These are phyloP conservation scores for Mytilinidion resinicola DNA, from an alignment of 495 filamentous ascomycete species.

Conservation along the genomic window DNA sequence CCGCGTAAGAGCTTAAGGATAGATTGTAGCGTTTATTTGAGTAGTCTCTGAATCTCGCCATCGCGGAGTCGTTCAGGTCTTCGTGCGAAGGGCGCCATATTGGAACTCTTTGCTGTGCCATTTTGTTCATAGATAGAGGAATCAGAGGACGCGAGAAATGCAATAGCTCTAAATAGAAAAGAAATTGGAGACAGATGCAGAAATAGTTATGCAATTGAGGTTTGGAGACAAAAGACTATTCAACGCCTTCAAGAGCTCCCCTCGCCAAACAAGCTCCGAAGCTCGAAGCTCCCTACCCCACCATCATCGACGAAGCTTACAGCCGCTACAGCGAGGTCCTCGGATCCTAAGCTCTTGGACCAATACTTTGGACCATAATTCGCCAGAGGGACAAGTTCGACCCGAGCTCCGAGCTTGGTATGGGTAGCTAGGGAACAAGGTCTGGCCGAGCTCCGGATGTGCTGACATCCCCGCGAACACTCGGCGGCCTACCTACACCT, in stretches of 20 bases:
- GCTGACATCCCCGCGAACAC: neutral
- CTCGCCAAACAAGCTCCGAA: no score
- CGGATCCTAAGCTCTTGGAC: neutral
- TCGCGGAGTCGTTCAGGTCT: neutral
- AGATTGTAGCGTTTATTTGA: neutral
- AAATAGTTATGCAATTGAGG: no score
- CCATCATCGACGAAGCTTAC: neutral
- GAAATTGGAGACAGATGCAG: no score
- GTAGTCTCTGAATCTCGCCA: conserved; percentile 1
- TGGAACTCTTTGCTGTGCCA: conserved; percentile 1
- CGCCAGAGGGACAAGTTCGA: neutral
- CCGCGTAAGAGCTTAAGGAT: neutral
- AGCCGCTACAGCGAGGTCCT: neutral
- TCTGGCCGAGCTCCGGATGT: neutral
- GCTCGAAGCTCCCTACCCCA: no score
- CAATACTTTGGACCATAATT: neutral
- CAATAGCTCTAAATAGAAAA: no score
- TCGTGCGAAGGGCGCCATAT: neutral
- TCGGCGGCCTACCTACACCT: neutral
- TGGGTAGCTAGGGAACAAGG: neutral
- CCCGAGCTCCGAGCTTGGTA: neutral
- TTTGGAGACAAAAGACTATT: no score
- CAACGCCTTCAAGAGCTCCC: no score
- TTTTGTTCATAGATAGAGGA: neutral
- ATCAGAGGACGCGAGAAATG: no score